phyloP scores from a whole-genome alignment of 495 filamentous ascomycete species.

The Penicillium antarcticum region DNA sequence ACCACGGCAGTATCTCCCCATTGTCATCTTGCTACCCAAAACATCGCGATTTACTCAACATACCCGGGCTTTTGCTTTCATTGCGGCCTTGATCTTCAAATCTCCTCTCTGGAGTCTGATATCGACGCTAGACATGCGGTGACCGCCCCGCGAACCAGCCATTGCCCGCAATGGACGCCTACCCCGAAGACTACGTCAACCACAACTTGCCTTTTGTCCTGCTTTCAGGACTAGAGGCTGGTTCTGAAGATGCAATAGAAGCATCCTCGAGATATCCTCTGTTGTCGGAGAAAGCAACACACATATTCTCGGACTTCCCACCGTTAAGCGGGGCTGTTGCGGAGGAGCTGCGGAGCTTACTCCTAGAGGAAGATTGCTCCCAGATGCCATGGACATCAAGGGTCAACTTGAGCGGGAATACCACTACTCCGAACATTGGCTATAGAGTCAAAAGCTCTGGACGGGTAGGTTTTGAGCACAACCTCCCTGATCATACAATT shows the following conservation, averaged over 20 bases:
- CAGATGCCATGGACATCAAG: slow-evolving; percentile 55
- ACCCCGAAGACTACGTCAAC: slow-evolving; percentile 73
- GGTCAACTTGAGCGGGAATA: slow-evolving; percentile 30
- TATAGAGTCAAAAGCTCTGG: slow-evolving; percentile 70
- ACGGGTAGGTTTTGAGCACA: slow-evolving; percentile 59
- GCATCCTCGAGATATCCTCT: slow-evolving; percentile 38
- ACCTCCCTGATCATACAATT: slow-evolving; percentile 4
- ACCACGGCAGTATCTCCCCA: slow-evolving; percentile 3
- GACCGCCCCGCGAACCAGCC: slow-evolving; percentile 25
- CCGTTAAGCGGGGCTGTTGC: slow-evolving; percentile 62
- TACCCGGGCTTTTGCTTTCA: not conserved
- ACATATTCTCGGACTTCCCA: slow-evolving; percentile 65
- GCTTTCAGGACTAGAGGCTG: slow-evolving; percentile 65
- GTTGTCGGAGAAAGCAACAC: slow-evolving; percentile 55
- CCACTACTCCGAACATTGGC: slow-evolving; percentile 17
- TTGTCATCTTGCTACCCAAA: slow-evolving; percentile 1
- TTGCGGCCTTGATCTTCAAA: not conserved
- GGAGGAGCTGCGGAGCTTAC: slow-evolving; percentile 61
- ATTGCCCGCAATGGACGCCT: slow-evolving; percentile 75
- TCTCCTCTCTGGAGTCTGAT: not conserved
- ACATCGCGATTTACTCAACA: not conserved
- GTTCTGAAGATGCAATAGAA: slow-evolving; percentile 16
- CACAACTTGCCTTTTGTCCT: slow-evolving; percentile 80
- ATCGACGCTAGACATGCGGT: slow-evolving; percentile 35
- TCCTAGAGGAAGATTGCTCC: slow-evolving; percentile 64